A percentile compares a stretch with the other conserved stretches of the same genome.
Conservation (phyloP, 2,329 filamentous ascomycete species). For the Epichloe gansuensis region DNA sequence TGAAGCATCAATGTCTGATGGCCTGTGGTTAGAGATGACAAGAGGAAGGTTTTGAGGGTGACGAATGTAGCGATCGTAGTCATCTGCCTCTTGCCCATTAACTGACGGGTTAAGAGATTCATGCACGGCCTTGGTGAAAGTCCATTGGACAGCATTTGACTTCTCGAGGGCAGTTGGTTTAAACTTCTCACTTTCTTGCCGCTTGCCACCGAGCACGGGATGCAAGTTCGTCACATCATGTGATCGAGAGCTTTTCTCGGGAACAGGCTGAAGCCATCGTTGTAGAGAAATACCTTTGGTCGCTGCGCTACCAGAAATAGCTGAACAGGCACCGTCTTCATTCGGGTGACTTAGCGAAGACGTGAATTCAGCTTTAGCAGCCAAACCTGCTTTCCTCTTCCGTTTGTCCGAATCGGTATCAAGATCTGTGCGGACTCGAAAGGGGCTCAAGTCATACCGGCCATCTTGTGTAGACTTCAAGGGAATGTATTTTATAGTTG, state of each 20-base stretch:
- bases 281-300: conserved; percentile 42
- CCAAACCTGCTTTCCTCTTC: conserved; percentile 53
- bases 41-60: conserved; percentile 84
- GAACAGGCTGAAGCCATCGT: conserved; percentile 45
- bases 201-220: neutral
- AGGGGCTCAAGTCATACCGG: conserved; percentile 76
- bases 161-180: conserved; percentile 58
- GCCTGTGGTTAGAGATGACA: conserved; percentile 57
- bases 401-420: conserved; percentile 50
- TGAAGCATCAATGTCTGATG: conserved; percentile 41
- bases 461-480: conserved; percentile 59
- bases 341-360: conserved; percentile 15
- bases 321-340: conserved; percentile 29
- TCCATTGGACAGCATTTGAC: conserved; percentile 73
- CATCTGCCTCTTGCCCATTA: conserved; percentile 59
- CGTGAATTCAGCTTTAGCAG: conserved; percentile 49
- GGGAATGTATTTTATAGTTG: conserved; percentile 71
- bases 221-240: neutral
- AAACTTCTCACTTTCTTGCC: conserved; percentile 20
- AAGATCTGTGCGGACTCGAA: conserved; percentile 58
- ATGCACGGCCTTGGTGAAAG: conserved; percentile 71
- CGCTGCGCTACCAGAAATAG: conserved; percentile 24
- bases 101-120: conserved; percentile 81
- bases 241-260: conserved; percentile 19
- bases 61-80: conserved; percentile 78